Base-by-base conservation (phyloP, 2,329 filamentous ascomycete species). In the Aspergillus sp. region DNA sequence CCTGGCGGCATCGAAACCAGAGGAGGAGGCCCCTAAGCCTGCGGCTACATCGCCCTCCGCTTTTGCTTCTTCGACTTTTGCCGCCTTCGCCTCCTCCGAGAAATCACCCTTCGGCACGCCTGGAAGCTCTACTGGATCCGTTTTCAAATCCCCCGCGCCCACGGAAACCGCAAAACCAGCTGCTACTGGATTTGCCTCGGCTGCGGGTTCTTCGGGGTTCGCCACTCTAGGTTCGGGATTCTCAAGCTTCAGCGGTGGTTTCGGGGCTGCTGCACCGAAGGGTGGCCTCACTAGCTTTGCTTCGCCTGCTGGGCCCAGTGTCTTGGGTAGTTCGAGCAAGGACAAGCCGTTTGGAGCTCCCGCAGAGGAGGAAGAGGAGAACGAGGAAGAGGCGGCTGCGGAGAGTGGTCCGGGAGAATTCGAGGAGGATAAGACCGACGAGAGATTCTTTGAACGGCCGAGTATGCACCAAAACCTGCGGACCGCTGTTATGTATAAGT, bases 271-370 rank as follows among this genome's bases (percentile, higher is more conserved):
- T 44, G 71, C 71, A 44, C 70, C 71, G 46, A 66, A 73, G 47
- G 69, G 74, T 47, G 76, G 76, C 56, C 71, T 91, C 9, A 80
- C 81, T 2, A 88, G 81, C 60, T 96, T 96, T 71, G 89, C 86
- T 40, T 85, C 86, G 43, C 80, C 85, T 19, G 70, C 71, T 17
- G 82, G 80, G 47, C 61, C 74, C 46, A 64, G 71, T 16, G 74
- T 75, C 44, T 70, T 78, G 54, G 75, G 75, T 2, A 63, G 58
- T 50, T 64, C 54, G n/a, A 58, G 57, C 17, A 66, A 69, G 48
- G 45, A 63, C 3, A 89, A 84, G 70, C 82, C 89, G 0, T 94
- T 96, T 67, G 91, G 91, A 29, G 88, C 89, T 11, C 83, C 89
- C 1, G 85, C 86, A 36, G 71, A 75, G 45, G 69, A 76, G 49